Evolutionary conservation across 345 rosid species (phyloP), one percentile per base, ranked within the genome.

Genomic region (Dovyalis caffra): DNA sequence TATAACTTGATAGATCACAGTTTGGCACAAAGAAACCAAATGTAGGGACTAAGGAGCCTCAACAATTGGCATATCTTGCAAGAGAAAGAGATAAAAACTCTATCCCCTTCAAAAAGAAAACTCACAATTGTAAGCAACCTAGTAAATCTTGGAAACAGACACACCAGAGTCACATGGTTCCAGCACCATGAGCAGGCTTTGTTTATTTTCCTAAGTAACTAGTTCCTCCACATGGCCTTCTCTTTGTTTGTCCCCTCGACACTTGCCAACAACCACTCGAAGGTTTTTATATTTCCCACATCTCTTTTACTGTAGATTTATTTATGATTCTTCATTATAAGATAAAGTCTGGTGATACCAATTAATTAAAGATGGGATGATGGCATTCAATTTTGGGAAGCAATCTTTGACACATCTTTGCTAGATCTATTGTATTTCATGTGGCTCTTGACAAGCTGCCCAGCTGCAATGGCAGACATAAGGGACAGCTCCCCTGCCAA

Each of bases 391-490:
- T 49, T 31, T 56, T 66, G 77, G 31, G 87, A 77, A 70, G 82
- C 63, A 6, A 78, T 73, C 56, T 82, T 77, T 66, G 92, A 71
- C 1, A 92, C 68, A 62, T 92, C 95, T 75, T 76, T 80, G 91
- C 87, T 90, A 79, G 97, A 92, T 82, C 97, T 82, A 80, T 92
- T 92, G 85, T 92, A 92, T 76, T 88, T 92, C 97, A 92, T 87
- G 90, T 92, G 97, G 80, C 97, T 92, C 73, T 31, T 80, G 66
- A 92, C 92, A 1, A 92, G 91, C 79, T 92, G 97, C 70, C 97
- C 97, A 11, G 96, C 97, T 70, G 97, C 91, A 35, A 92, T 88
- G 38, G 97, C 97, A 32, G 97, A 87, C 97, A 92, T 91, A 63
- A 92, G 81, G 58, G 97, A 92, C 26, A 92, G 90, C 77, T 91